These are phyloP conservation scores for Talaromyces piceae DNA, from an alignment of 2,329 filamentous ascomycete species.

Conservation along the genomic window DNA sequence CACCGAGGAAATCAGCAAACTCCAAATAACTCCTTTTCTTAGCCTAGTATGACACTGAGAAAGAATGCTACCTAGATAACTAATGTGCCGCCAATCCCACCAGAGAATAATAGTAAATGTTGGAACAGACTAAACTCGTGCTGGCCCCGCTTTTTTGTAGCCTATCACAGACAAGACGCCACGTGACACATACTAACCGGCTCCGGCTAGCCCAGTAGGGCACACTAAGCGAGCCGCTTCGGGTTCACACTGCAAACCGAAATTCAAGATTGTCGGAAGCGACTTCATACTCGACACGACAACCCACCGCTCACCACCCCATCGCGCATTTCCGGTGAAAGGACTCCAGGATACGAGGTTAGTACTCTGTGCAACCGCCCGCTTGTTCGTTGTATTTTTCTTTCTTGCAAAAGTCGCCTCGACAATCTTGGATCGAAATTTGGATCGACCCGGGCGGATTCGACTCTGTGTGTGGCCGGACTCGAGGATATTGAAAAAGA, in stretches of 20 bases:
- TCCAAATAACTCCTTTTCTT: no score
- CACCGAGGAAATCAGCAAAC: conserved; percentile 1
- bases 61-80: neutral
- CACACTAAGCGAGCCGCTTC: conserved; percentile 38
- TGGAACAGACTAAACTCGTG: neutral
- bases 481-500: neutral
- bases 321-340: conserved; percentile 37
- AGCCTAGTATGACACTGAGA: neutral
- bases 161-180: neutral
- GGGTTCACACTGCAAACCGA: conserved; percentile 35
- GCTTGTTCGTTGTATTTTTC: no score
- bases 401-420: no score
- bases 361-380: conserved; percentile 18
- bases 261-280: conserved; percentile 37
- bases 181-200: conserved; percentile 13
- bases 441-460: neutral
- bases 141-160: neutral
- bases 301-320: conserved; percentile 31
- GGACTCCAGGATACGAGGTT: conserved; percentile 39
- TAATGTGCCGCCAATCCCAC: neutral
- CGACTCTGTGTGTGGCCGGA: neutral
- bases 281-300: conserved; percentile 31
- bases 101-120: neutral
- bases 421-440: no score
- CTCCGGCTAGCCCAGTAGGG: conserved; percentile 31